Conservation (phyloP, 495 filamentous ascomycete species). For the Gamarada debralockiae region DNA sequence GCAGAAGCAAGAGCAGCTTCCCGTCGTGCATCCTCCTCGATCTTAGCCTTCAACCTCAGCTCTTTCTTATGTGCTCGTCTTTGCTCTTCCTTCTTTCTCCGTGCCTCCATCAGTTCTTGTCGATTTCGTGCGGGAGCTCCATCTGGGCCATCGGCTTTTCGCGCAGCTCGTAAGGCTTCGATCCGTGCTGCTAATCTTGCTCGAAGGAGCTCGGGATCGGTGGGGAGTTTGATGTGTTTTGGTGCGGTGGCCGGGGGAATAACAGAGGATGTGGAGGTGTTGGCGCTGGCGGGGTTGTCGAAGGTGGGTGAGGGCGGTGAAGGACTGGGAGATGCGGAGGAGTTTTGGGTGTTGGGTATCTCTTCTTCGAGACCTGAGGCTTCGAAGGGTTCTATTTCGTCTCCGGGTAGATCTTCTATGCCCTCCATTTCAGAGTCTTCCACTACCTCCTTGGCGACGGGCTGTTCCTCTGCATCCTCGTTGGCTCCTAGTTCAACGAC, state of each 20-base stretch:
- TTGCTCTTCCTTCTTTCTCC: constrained; percentile 80
- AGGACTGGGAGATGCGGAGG: constrained; percentile 46
- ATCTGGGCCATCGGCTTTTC: constrained; percentile 78
- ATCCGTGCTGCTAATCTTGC: constrained; percentile 76
- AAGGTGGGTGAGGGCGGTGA: constrained; percentile 59
- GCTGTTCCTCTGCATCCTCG: constrained; percentile 20
- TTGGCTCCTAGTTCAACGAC: constrained; percentile 21
- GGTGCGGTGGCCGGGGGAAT: constrained; percentile 54
- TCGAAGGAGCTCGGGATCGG: constrained; percentile 65
- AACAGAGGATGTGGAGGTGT: constrained; percentile 70
- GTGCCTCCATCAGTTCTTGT: constrained; percentile 84
- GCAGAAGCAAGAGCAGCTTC: constrained; percentile 64
- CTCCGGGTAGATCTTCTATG: constrained; percentile 34
- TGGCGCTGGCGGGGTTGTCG: constrained; percentile 57
- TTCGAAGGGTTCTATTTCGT: constrained; percentile 30
- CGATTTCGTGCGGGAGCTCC: constrained; percentile 75
- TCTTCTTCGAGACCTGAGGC: constrained; percentile 22
- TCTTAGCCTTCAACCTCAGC: constrained; percentile 64
- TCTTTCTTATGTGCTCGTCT: constrained; percentile 86
- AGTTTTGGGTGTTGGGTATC: constrained; percentile 16
- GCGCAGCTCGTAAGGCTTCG: constrained; percentile 71
- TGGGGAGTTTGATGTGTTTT: constrained; percentile 48
- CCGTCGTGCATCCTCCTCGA: constrained; percentile 65
- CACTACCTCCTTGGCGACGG: constrained; percentile 29
- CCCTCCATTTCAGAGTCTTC: constrained; percentile 25